Conservation (phyloP, 257 asterid genomes). For the Nicotiana obtusifolia region DNA sequence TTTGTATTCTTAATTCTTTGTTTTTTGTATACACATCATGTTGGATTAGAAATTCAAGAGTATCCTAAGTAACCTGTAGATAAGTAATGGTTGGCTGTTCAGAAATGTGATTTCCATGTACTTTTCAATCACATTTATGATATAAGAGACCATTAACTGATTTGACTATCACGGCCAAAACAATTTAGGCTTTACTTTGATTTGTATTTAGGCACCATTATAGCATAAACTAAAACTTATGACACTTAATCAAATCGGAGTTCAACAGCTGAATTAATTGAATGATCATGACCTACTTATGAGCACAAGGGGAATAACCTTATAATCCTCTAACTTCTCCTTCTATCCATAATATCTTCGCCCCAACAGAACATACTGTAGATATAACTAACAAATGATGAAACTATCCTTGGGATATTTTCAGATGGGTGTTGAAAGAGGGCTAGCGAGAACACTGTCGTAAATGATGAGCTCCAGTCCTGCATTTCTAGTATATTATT, state of each 20-base stretch:
- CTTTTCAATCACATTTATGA: not conserved
- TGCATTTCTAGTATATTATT: not conserved
- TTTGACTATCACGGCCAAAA: not conserved
- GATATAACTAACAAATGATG: not conserved
- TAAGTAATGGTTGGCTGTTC: not conserved
- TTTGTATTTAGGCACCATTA: not conserved
- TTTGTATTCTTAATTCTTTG: not conserved
- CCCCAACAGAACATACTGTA: not conserved
- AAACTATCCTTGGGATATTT: not conserved
- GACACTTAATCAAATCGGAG: not conserved
- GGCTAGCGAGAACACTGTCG: not conserved
- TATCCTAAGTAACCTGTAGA: not conserved
- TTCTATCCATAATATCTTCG: not conserved
- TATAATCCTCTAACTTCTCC: not conserved
- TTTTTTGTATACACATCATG: not conserved
- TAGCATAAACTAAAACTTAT: not conserved
- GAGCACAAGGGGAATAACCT: not conserved
- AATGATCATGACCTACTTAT: not conserved
- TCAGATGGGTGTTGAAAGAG: not conserved
- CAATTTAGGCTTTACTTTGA: not conserved
- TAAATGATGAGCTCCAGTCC: not conserved
- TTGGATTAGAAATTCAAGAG: not conserved
- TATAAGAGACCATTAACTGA: not conserved
- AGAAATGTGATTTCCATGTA: not conserved
- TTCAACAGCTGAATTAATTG: not conserved